Percentiles rank a stretch among this genome's conserved stretches.
phyloP scores from a whole-genome alignment of 2,329 filamentous ascomycete species.

The Arachnomyces sp. region DNA sequence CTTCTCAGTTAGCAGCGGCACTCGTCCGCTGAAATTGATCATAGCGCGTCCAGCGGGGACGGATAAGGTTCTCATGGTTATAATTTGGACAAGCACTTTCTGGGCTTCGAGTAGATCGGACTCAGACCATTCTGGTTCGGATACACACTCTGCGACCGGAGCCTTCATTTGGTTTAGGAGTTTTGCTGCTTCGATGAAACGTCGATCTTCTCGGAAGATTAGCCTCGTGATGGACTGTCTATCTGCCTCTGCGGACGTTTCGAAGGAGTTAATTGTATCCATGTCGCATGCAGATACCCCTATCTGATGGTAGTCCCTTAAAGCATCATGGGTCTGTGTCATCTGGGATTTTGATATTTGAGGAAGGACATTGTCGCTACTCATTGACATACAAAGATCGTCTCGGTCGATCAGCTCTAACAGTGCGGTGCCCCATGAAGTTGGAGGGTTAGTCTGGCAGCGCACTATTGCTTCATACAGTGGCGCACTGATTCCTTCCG shows the following conservation, averaged over 20 bases:
- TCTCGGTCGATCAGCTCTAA: conserved; percentile 71
- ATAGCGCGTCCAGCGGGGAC: conserved; percentile 81
- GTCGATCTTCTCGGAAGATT: conserved; percentile 85
- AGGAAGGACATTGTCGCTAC: conserved; percentile 35
- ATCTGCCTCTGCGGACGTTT: conserved; percentile 76
- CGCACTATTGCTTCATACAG: conserved; percentile 77
- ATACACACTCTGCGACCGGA: conserved; percentile 68
- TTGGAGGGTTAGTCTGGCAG: conserved; percentile 75
- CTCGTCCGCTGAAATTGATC: conserved; percentile 78
- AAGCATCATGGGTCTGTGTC: conserved; percentile 56
- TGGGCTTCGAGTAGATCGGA: conserved; percentile 84
- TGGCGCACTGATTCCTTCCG: conserved; percentile 72
- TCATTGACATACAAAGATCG: conserved; percentile 65
- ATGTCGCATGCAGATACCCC: conserved; percentile 48
- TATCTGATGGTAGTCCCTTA: conserved; percentile 70
- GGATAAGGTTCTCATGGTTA: conserved; percentile 80
- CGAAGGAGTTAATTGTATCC: conserved; percentile 51
- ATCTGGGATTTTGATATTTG: conserved; percentile 26
- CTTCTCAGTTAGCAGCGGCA: conserved; percentile 85
- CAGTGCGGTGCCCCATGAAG: conserved; percentile 64
- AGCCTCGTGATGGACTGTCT: conserved; percentile 74
- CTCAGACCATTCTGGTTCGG: conserved; percentile 72
- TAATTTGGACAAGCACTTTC: conserved; percentile 77
- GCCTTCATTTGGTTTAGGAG: conserved; percentile 80
- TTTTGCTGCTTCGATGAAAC: conserved; percentile 75